Percentiles rank a stretch among this genome's conserved stretches.
Evolutionary conservation across 257 asterid species (phyloP).

Genomic region (Nicotiana paniculata): DNA sequence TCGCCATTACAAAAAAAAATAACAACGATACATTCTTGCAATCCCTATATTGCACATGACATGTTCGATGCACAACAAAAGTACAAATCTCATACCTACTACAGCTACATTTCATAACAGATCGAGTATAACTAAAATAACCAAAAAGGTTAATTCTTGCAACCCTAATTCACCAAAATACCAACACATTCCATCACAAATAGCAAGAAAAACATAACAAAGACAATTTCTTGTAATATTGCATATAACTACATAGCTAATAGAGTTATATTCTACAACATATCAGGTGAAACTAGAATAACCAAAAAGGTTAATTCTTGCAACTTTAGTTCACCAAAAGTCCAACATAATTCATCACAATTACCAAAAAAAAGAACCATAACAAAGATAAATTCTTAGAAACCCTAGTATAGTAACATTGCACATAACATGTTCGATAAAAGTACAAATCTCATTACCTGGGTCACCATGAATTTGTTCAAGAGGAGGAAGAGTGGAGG

Average conservation of each 20-base stretch:
- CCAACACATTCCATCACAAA: background rate
- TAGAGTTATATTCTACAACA: background rate
- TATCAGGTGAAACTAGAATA: background rate
- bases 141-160: background rate
- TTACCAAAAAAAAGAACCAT: background rate
- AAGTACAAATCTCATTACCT: background rate
- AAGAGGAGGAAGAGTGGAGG: conserved; percentile 16
- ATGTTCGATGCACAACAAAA: no score
- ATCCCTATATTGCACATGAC: no score
- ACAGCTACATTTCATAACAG: background rate
- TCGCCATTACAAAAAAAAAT: no score
- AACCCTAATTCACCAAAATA: background rate
- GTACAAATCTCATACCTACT: background rate
- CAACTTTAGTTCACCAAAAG: background rate
- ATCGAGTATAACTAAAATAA: background rate
- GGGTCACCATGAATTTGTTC: background rate
- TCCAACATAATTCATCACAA: background rate
- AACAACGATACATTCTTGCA: no score
- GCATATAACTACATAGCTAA: background rate
- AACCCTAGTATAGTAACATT: background rate
- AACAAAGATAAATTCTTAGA: background rate
- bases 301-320: background rate
- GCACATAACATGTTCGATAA: background rate
- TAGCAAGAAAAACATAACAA: background rate
- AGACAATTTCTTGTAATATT: background rate